Percentiles rank a stretch among this genome's conserved stretches.
These are phyloP conservation scores for Leccinum subgranulosum DNA, from an alignment of 768 basidiomycete genomes.

Conservation along the genomic window DNA sequence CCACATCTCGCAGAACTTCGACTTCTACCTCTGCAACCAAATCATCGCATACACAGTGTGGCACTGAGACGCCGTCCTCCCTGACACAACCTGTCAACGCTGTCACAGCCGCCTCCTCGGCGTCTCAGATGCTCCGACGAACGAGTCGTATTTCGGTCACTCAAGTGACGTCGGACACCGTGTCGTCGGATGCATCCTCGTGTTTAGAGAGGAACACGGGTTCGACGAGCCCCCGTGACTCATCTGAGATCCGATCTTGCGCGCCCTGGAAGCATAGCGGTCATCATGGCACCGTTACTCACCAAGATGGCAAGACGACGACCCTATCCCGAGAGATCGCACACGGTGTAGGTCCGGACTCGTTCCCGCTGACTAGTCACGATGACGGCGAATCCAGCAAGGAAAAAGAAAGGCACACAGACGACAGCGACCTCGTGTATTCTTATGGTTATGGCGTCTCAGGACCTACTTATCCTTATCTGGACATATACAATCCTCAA, in stretches of 20 bases:
- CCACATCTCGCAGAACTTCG: slow-evolving; percentile 14
- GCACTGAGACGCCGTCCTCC: slow-evolving; percentile 1
- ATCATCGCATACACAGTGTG: background rate
- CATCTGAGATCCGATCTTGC: slow-evolving; percentile 20
- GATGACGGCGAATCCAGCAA: slow-evolving; percentile 14
- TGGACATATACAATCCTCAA: slow-evolving; percentile 30
- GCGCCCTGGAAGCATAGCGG: slow-evolving; percentile 5
- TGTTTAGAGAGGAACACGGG: slow-evolving; percentile 4
- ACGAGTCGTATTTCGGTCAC: slow-evolving; percentile 15
- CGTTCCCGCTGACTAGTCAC: slow-evolving; percentile 1
- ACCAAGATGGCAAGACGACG: slow-evolving; percentile 7
- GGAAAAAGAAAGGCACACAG: slow-evolving; percentile 1
- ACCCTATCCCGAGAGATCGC: slow-evolving; percentile 9
- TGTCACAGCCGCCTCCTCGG: slow-evolving; percentile 3
- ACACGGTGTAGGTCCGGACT: background rate
- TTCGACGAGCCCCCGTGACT: slow-evolving; percentile 7
- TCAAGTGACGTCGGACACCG: slow-evolving; percentile 3
- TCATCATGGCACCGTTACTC: slow-evolving; percentile 17
- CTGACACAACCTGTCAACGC: slow-evolving; percentile 13
- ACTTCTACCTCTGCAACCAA: slow-evolving; percentile 6
- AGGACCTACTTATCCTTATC: slow-evolving; percentile 28
- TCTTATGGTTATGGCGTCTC: slow-evolving; percentile 29
- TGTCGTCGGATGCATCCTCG: slow-evolving; percentile 1
- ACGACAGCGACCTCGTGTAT: slow-evolving; percentile 9
- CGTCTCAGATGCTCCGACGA: slow-evolving; percentile 24